phyloP scores from a whole-genome alignment of 768 basidiomycete species.

The Boletales sp. region DNA sequence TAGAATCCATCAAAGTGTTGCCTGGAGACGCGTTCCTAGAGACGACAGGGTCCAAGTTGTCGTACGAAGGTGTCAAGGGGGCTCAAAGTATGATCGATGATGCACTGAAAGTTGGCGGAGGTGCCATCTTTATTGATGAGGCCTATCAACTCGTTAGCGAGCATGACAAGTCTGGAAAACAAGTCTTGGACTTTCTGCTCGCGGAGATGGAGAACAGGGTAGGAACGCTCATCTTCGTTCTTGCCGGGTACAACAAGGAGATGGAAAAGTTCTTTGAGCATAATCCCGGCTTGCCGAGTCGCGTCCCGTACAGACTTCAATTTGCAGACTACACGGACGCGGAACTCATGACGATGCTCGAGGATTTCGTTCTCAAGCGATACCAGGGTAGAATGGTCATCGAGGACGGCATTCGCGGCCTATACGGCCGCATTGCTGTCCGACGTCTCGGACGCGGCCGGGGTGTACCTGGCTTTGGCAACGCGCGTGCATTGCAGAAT shows the following conservation, averaged over 20 bases:
- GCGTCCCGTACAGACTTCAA: conserved; percentile 57
- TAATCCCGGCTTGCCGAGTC: conserved; percentile 66
- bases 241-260: conserved; percentile 68
- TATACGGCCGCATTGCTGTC: conserved; percentile 55
- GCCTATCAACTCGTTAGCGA: conserved; percentile 63
- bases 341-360: conserved; percentile 55
- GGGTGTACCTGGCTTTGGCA: conserved; percentile 60
- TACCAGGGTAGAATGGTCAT: conserved; percentile 52
- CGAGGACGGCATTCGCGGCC: conserved; percentile 51
- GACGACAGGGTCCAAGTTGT: conserved; percentile 59
- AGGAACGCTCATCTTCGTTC: conserved; percentile 63
- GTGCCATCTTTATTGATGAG: conserved; percentile 69
- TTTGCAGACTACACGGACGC: conserved; percentile 62
- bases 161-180: conserved; percentile 46
- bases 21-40: conserved; percentile 56
- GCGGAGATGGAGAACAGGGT: conserved; percentile 74
- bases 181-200: conserved; percentile 67
- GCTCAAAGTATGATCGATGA: conserved; percentile 51
- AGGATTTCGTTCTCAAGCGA: conserved; percentile 41
- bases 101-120: conserved; percentile 54
- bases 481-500: conserved; percentile 60
- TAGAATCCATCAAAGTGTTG: conserved; percentile 52
- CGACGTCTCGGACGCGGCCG: conserved; percentile 61
- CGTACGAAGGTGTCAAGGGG: conserved; percentile 54
- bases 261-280: conserved; percentile 81